These are phyloP conservation scores for Carex parvula DNA, from an alignment of 176 grass and related monocot genomes.

Conservation along the genomic window DNA sequence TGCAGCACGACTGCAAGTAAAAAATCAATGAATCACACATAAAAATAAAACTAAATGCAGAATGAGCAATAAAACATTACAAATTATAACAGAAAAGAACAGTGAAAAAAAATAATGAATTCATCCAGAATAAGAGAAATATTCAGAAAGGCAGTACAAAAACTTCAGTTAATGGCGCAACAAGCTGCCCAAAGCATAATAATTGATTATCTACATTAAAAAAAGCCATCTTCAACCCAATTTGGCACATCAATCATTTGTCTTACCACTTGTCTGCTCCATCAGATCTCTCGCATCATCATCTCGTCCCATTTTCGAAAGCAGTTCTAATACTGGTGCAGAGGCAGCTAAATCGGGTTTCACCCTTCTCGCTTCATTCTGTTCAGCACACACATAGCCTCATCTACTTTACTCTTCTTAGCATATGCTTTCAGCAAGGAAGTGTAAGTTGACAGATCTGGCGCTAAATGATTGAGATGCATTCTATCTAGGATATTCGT, in stretches of 20 bases:
- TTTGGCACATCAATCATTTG: not conserved
- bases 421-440: not conserved
- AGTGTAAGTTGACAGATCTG: not conserved
- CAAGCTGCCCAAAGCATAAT: not conserved
- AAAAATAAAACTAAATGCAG: too few species aligned
- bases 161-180: not conserved
- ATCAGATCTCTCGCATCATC: not conserved
- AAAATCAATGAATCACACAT: too few species aligned
- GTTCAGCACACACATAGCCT: not conserved
- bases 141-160: too few species aligned
- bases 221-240: not conserved
- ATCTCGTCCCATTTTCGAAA: not conserved
- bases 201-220: conserved; percentile 4
- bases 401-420: not conserved
- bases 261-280: not conserved
- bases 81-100: too few species aligned
- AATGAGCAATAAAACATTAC: too few species aligned
- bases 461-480: not conserved
- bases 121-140: too few species aligned
- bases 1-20: too few species aligned
- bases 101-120: too few species aligned
- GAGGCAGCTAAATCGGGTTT: not conserved
- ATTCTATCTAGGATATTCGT: conserved; percentile 6
- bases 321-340: not conserved
- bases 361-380: not conserved